These are phyloP conservation scores for Aspergillus costaricaensis DNA, from an alignment of 2,329 filamentous ascomycete genomes.

Conservation along the genomic window DNA sequence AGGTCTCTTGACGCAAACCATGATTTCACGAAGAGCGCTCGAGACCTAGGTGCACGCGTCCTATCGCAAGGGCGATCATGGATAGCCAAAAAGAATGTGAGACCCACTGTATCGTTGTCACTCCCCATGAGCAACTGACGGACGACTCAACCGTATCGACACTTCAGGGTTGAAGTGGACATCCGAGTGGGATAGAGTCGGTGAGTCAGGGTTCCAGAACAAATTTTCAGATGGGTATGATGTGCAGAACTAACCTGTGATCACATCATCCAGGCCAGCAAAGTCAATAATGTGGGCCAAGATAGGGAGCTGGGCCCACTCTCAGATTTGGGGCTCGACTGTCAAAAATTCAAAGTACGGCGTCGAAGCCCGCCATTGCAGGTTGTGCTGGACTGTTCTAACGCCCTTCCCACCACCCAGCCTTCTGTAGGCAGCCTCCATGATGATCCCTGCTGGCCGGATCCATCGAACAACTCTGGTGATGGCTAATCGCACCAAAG, in stretches of 20 bases:
- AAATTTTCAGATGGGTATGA: conserved; percentile 15
- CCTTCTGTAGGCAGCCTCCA: too few relatives aligned
- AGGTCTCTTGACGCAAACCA: conserved; percentile 21
- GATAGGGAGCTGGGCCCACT: conserved; percentile 2
- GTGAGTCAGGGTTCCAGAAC: conserved; percentile 26
- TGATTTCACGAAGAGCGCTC: conserved; percentile 20
- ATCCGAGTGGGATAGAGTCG: conserved; percentile 11
- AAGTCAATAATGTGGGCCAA: conserved; percentile 24
- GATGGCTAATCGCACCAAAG: neutral
- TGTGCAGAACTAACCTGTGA: conserved; percentile 19
- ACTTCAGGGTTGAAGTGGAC: neutral
- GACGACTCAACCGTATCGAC: neutral
- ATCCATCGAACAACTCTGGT: neutral
- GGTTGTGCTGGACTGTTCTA: neutral
- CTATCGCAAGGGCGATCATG: neutral
- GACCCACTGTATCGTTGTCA: conserved; percentile 6
- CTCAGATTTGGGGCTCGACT: neutral
- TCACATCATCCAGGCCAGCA: conserved; percentile 23
- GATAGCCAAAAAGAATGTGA: neutral
- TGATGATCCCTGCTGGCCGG: neutral
- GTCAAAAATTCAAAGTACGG: neutral
- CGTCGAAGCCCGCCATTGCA: neutral
- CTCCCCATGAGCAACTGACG: neutral
- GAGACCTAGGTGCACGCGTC: neutral
- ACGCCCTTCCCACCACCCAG: too few relatives aligned